Percentiles rank a stretch among this genome's conserved stretches.
phyloP scores from a whole-genome alignment of 768 basidiomycete genomes.

The Termitomyces sp. region DNA sequence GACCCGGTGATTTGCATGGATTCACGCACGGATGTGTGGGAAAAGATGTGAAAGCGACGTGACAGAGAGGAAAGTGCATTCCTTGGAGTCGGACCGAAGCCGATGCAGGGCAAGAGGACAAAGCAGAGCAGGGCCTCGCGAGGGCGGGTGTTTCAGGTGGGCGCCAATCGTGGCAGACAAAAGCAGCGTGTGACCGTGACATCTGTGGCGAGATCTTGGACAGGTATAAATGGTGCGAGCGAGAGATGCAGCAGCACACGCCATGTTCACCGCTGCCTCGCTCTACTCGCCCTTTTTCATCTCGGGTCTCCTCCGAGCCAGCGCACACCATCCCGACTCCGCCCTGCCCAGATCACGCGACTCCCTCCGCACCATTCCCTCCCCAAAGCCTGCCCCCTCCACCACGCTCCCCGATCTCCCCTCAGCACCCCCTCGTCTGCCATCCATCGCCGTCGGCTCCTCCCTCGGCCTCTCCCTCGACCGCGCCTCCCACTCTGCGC shows the following conservation, averaged over 20 bases:
- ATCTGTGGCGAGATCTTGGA: constrained; percentile 5
- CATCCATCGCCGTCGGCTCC: constrained; percentile 22
- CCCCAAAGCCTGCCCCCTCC: constrained; percentile 56
- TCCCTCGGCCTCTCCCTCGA: constrained; percentile 20
- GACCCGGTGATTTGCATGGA: not conserved
- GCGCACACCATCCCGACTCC: constrained; percentile 17
- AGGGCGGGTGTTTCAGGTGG: not conserved
- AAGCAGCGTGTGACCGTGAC: not conserved
- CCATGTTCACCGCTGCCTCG: constrained; percentile 36
- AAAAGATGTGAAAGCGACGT: too few relatives aligned
- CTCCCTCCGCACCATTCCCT: constrained; percentile 45
- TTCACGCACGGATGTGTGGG: not conserved
- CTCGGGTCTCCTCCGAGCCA: constrained; percentile 45
- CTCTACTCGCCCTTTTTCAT: constrained; percentile 65
- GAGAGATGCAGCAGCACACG: not conserved
- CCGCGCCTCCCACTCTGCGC: constrained; percentile 11
- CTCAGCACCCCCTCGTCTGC: constrained; percentile 21
- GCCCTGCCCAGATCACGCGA: constrained; percentile 25
- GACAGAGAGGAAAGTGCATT: too few relatives aligned
- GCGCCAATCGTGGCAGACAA: not conserved
- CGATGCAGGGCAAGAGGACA: not conserved
- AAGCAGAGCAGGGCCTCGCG: not conserved
- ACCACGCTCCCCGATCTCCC: constrained; percentile 39
- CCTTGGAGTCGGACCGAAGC: not conserved
- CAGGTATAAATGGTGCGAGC: not conserved